Evolutionary conservation across 2,329 filamentous ascomycete genomes (phyloP), one percentile per base, ranked within the genome.

Genomic region (Ophiostoma ips): DNA sequence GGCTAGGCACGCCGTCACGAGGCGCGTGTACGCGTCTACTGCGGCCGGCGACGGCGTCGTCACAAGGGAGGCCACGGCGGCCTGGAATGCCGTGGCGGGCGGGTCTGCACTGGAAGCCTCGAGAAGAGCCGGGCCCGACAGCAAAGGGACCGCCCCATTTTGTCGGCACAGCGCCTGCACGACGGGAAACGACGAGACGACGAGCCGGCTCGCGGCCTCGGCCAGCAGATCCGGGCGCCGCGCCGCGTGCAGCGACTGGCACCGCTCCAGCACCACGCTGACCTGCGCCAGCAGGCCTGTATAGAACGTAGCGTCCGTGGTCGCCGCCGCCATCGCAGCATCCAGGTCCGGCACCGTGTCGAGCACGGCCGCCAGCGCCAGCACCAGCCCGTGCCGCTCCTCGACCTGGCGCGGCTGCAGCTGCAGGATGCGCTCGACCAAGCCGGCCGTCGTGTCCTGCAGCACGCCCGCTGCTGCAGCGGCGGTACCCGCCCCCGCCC

Each of bases 361-460:
- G 4, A 81, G 58, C 0, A 83, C 65, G 5, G 75, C 70, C 2
- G 81, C 75, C n/a, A 84, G 64, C 30, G 75, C 73, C 8, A 83
- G 63, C 1, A 85, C 59, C 5, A 86, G 63, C 0, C 84, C 84
- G 58, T 88, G 84, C 2, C 79, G 70, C 58, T 84, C 80, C 58
- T 86, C 82, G 2, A 81, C 74, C 58, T 87, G 79, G 31, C 81
- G 70, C 2, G 63, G 56, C 52, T 72, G 67, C 5, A 84, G 67
- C 1, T 58, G 57, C 35, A 63, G 59, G 12, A 68, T 60, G 35
- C 60, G 58, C n/a, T 49, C 46, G 30, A 62, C 54, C 51, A 61
- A 50, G 12, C 36, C 18, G 24, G 37, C 16, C 5, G 24, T 12
- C 6, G 35, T 38, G 18, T 35, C 16, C 5, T 18, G 33, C 18